Base-by-base conservation (phyloP, 2,329 filamentous ascomycete species). In the Exophiala oligosperma region DNA sequence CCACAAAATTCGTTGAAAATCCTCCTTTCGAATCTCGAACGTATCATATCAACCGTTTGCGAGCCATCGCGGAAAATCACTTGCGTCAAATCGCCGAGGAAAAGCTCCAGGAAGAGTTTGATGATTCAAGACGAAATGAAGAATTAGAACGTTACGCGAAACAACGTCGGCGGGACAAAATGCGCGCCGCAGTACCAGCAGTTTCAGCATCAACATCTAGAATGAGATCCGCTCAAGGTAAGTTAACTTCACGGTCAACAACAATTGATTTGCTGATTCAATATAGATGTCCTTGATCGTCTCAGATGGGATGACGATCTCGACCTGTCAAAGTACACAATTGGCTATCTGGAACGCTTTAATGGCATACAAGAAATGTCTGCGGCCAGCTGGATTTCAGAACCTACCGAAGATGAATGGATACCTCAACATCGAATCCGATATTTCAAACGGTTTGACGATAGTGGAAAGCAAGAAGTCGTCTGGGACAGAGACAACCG, bases 311-410 rank as follows among this genome's bases (percentile, higher is more conserved):
- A 83, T 62, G 66, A 74, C 1, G 72, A 68, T 2, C 75, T 79
- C 17, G 72, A 77, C 50, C 71, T 71, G 3, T 66, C 67, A 3
- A 71, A 80, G 50, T 83, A 78, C 64, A 70, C 81, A 11, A 76
- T 84, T 29, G 81, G 80, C 2, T 84, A 83, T 58, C 70, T 79
- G 23, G 81, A 84, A 65, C 74, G 81, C 8, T 84, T 84, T 54
- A 65, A 76, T 9, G 80, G 79, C 0, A 72, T 77, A 21, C 72
- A 77, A 56, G 81, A 83, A 68, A 75, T 76, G 9, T 65, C 70
- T 7, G 68, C 82, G 2, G 73, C 75, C 47, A 73, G 71, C n/a
- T 84, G 81, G 81, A 79, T 81, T 64, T 76, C 72, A 17, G 80
- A 82, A 49, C 75, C 76, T 32, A 83, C 81, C 8, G 70, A 83